These are phyloP conservation scores for Drechslerella coelobrocha DNA, from an alignment of 2,329 filamentous ascomycete species.

Conservation along the genomic window DNA sequence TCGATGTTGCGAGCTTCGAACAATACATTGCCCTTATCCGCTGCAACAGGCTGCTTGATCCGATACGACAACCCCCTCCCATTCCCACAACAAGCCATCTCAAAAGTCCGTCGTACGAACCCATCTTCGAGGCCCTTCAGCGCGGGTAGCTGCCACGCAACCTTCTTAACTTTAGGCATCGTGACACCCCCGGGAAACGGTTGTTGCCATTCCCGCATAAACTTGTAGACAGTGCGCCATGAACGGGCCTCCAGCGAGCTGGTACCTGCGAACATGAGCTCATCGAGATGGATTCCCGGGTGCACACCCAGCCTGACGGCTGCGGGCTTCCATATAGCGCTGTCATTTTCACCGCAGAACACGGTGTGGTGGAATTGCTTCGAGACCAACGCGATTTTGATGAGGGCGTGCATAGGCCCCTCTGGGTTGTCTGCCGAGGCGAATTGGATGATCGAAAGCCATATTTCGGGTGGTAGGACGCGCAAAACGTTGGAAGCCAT, in stretches of 20 bases:
- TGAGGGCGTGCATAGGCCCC: constrained; percentile 42
- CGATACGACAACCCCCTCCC: constrained; percentile 41
- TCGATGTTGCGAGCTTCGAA: constrained; percentile 49
- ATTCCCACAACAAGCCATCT: constrained; percentile 49
- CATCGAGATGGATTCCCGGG: constrained; percentile 52
- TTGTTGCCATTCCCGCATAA: constrained; percentile 52
- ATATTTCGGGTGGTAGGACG: constrained; percentile 43
- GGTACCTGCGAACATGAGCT: constrained; percentile 53
- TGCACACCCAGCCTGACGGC: constrained; percentile 53
- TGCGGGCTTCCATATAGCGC: constrained; percentile 52
- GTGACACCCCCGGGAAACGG: constrained; percentile 51
- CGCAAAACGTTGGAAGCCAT: constrained; percentile 12
- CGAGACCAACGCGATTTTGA: constrained; percentile 53
- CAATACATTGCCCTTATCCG: constrained; percentile 46
- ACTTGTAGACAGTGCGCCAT: constrained; percentile 54
- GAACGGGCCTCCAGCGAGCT: constrained; percentile 52
- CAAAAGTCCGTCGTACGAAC: constrained; percentile 50
- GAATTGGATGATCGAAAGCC: constrained; percentile 49
- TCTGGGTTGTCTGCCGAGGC: constrained; percentile 23
- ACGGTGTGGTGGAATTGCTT: constrained; percentile 53
- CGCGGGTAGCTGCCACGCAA: constrained; percentile 48
- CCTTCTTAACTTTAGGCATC: constrained; percentile 51
- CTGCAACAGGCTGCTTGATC: constrained; percentile 44
- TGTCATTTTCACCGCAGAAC: constrained; percentile 54
- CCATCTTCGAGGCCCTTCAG: constrained; percentile 51